phyloP scores from a whole-genome alignment of 2,329 filamentous ascomycete species.

The Aurifilum marmelostoma region DNA sequence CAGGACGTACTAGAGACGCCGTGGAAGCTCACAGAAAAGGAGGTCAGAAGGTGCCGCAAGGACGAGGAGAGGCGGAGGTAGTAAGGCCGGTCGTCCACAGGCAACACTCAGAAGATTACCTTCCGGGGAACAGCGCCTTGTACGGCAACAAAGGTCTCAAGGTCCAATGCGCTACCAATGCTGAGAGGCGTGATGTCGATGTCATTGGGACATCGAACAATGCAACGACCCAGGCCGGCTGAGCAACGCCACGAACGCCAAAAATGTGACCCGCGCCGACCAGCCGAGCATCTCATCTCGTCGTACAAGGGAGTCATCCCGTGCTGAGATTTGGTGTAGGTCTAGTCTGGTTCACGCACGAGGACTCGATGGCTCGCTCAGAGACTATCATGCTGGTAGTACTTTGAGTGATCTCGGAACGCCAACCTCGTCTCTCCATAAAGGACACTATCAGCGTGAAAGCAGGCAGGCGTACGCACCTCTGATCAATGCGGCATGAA shows the following conservation, averaged over 20 bases:
- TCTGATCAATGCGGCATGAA: neutral
- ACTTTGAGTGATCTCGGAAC: neutral
- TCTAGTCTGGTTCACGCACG: neutral
- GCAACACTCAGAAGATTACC: neutral
- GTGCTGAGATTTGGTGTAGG: neutral
- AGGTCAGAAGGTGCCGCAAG: constrained; percentile 54
- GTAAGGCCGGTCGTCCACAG: neutral
- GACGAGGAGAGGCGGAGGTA: constrained; percentile 44
- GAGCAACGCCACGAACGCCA: neutral
- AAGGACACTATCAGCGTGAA: neutral
- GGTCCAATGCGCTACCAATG: neutral
- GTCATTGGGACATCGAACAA: neutral
- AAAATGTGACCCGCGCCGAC: neutral
- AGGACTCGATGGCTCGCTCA: neutral
- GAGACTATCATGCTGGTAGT: neutral
- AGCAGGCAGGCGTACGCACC: neutral
- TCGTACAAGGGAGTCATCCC: neutral
- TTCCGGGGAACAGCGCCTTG: neutral
- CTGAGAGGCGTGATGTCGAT: neutral
- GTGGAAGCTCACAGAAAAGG: constrained; percentile 57
- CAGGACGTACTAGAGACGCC: constrained; percentile 52
- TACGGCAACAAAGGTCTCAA: neutral
- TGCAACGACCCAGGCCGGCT: neutral
- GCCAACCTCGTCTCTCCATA: neutral
- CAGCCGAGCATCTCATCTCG: neutral